Percentiles rank a stretch among this genome's conserved stretches.
Conservation (phyloP, 345 rosid species). For the Gossypium raimondii region DNA sequence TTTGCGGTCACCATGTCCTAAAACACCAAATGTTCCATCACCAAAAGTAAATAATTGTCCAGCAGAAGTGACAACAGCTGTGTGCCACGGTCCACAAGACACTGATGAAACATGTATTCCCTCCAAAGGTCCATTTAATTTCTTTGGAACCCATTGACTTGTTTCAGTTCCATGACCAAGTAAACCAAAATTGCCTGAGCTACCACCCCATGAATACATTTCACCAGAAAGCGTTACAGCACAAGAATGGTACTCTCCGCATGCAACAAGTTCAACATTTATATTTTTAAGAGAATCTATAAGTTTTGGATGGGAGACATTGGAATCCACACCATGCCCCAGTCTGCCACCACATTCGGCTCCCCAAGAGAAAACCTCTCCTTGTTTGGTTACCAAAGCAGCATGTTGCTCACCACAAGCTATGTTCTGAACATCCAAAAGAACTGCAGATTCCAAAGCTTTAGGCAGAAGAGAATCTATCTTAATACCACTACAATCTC, state of each 20-base stretch:
- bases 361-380: slow-evolving; percentile 79
- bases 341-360: slow-evolving; percentile 71
- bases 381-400: slow-evolving; percentile 68
- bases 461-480: slow-evolving; percentile 67
- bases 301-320: slow-evolving; percentile 67
- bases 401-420: slow-evolving; percentile 78
- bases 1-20: slow-evolving; percentile 66
- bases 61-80: slow-evolving; percentile 70
- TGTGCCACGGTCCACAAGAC: slow-evolving; percentile 86
- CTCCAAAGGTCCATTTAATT: slow-evolving; percentile 66
- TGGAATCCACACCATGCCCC: slow-evolving; percentile 77
- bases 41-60: slow-evolving; percentile 78
- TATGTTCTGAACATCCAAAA: slow-evolving; percentile 72
- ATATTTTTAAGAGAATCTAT: slow-evolving; percentile 56
- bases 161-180: slow-evolving; percentile 66
- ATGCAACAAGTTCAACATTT: slow-evolving; percentile 62
- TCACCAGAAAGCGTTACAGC: slow-evolving; percentile 78
- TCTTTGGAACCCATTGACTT: slow-evolving; percentile 67
- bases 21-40: slow-evolving; percentile 76
- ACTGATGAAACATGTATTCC: slow-evolving; percentile 70
- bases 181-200: slow-evolving; percentile 51
- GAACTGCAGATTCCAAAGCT: slow-evolving; percentile 66
- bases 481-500: slow-evolving; percentile 41
- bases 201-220: slow-evolving; percentile 71
- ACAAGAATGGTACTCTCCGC: slow-evolving; percentile 78